phyloP scores from a whole-genome alignment of 805 yeast genomes.

The Sungouiella blattae region DNA sequence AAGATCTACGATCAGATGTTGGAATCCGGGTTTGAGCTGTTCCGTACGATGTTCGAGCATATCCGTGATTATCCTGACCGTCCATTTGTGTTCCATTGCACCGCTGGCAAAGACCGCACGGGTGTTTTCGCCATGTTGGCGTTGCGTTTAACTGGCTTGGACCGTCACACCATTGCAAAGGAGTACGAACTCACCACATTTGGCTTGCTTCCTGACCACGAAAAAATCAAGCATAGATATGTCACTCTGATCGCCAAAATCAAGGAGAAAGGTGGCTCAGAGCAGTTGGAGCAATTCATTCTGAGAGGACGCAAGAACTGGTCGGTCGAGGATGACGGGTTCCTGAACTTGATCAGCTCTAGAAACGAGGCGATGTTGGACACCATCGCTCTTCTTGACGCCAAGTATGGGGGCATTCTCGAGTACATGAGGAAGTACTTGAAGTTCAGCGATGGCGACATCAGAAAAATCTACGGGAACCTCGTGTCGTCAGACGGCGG shows the following conservation, averaged over 20 bases:
- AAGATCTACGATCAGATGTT: conserved; percentile 61
- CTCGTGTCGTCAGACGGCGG: conserved; percentile 4
- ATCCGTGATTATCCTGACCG: conserved; percentile 48
- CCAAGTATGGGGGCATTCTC: conserved; percentile 52
- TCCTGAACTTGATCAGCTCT: conserved; percentile 58
- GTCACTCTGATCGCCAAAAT: conserved; percentile 28
- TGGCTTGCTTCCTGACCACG: conserved; percentile 55
- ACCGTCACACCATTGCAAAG: conserved; percentile 57
- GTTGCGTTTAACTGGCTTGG: conserved; percentile 61
- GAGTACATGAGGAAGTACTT: conserved; percentile 43
- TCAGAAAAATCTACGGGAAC: conserved; percentile 22
- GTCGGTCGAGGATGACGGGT: conserved; percentile 48
- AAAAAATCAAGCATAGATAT: conserved; percentile 34
- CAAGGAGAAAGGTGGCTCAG: conserved; percentile 20
- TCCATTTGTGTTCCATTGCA: conserved; percentile 65
- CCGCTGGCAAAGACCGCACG: conserved; percentile 86
- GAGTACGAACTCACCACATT: conserved; percentile 75
- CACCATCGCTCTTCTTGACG: conserved; percentile 51
- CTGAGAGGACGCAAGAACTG: conserved; percentile 39
- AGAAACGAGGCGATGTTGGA: conserved; percentile 68
- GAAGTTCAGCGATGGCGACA: conserved; percentile 44
- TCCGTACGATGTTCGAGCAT: conserved; percentile 48
- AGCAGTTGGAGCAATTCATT: conserved; percentile 21
- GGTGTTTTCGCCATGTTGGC: conserved; percentile 71
- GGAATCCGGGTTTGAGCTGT: conserved; percentile 45